phyloP scores from a whole-genome alignment of 768 basidiomycete species.

The Boletales sp. region DNA sequence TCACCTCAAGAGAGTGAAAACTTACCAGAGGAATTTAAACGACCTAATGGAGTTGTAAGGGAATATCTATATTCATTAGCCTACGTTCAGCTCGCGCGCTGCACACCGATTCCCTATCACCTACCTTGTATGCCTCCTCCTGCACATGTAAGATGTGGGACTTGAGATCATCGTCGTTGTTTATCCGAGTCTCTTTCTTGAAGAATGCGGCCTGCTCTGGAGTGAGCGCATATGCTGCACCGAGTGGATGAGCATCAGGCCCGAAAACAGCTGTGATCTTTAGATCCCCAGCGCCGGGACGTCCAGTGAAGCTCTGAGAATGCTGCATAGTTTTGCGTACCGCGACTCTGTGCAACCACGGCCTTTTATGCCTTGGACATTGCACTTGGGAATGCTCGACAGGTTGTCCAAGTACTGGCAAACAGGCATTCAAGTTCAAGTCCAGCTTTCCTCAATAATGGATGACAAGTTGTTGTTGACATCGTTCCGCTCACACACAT shows the following conservation, averaged over 20 bases:
- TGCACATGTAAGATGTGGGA: conserved; percentile 30
- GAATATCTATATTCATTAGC: conserved; percentile 12
- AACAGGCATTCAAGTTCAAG: no score
- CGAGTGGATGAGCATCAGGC: background rate
- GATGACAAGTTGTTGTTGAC: no score
- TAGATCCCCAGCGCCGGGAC: conserved; percentile 2
- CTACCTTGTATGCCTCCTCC: conserved; percentile 28
- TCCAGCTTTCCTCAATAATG: no score
- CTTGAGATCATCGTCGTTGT: conserved; percentile 23
- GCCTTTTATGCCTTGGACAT: no score
- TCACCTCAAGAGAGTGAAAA: background rate
- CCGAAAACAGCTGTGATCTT: no score
- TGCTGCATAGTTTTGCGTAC: no score
- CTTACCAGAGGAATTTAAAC: conserved; percentile 23
- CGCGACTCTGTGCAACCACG: no score
- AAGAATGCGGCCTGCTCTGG: conserved; percentile 25
- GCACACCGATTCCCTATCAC: background rate
- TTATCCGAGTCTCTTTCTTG: conserved; percentile 28
- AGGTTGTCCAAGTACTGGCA: no score
- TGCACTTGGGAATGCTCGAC: no score
- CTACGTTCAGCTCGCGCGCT: no score
- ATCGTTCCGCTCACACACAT: no score
- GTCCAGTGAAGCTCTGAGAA: background rate
- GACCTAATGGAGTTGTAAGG: conserved; percentile 29
- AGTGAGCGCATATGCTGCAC: background rate